A percentile compares a stretch with the other conserved stretches of the same genome.
Evolutionary conservation across 129 eudicot genomes (phyloP).

Genomic region (Heracleum sosnowskyi): DNA sequence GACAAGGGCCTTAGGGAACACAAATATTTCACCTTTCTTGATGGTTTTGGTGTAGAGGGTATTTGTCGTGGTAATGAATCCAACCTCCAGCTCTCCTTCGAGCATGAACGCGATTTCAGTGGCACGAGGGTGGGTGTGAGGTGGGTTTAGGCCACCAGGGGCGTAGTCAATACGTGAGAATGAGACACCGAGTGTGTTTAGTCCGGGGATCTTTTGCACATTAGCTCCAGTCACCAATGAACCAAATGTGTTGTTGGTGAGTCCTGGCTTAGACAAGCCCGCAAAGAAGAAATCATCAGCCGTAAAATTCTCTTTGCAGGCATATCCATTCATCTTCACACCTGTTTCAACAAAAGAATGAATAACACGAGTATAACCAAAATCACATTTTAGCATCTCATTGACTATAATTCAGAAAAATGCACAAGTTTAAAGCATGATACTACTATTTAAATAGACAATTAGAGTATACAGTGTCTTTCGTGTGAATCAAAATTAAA

Average conservation of each 20-base stretch:
- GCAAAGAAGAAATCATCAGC: constrained; percentile 58
- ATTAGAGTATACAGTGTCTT: no score
- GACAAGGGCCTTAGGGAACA: constrained; percentile 51
- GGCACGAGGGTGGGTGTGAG: constrained; percentile 86
- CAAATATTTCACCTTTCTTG: constrained; percentile 48
- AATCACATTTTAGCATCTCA: background rate
- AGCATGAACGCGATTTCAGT: constrained; percentile 64
- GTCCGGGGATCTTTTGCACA: constrained; percentile 51
- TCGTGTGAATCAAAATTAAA: no score
- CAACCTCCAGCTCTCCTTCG: constrained; percentile 55
- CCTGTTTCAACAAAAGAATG: constrained; percentile 20
- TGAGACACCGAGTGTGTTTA: constrained; percentile 74
- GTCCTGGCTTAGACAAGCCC: constrained; percentile 44
- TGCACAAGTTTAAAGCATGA: background rate
- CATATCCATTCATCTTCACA: constrained; percentile 49
- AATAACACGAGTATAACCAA: background rate
- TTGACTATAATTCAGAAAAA: background rate
- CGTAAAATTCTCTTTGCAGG: constrained; percentile 50
- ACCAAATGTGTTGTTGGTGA: constrained; percentile 51
- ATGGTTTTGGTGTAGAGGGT: constrained; percentile 44
- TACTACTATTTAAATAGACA: background rate
- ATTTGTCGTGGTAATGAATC: constrained; percentile 63
- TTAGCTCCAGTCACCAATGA: constrained; percentile 45
- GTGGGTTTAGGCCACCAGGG: constrained; percentile 68
- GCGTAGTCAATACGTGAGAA: constrained; percentile 64